A percentile compares a stretch with the other conserved stretches of the same genome.
These are phyloP conservation scores for Solanum rostratum DNA, from an alignment of 257 asterid species.

Conservation along the genomic window DNA sequence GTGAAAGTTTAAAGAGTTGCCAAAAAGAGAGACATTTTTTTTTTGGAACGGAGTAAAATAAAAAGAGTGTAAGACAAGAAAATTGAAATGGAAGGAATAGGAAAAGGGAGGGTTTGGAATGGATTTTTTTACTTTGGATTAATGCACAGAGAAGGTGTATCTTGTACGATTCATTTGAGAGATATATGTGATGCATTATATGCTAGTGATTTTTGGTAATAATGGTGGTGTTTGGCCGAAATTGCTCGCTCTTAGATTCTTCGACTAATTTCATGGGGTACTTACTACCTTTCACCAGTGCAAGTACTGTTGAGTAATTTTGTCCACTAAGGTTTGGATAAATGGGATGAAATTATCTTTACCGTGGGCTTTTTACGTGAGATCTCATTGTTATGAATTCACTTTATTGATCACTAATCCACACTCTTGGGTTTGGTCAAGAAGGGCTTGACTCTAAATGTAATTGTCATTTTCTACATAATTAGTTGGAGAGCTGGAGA, in stretches of 20 bases:
- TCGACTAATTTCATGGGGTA: not conserved
- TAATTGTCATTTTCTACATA: not conserved
- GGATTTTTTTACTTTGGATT: not conserved
- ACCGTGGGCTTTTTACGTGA: not conserved
- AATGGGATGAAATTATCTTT: not conserved
- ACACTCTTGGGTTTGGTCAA: not conserved
- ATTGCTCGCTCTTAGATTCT: not conserved
- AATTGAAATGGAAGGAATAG: not conserved
- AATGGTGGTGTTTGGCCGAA: not conserved
- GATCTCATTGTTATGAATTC: not conserved
- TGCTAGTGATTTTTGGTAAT: not conserved
- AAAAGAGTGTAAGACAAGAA: not conserved
- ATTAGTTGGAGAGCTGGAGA: not conserved
- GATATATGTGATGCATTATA: not conserved
- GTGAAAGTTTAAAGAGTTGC: not conserved
- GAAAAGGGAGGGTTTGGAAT: not conserved
- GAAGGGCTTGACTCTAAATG: not conserved
- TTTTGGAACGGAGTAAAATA: too few relatives aligned
- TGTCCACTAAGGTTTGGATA: not conserved
- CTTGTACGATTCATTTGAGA: not conserved
- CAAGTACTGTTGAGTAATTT: not conserved
- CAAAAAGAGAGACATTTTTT: not conserved
- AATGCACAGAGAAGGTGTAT: not conserved
- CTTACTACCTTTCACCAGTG: not conserved
- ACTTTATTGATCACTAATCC: not conserved